Base-by-base conservation (phyloP, 2,329 filamentous ascomycete species). In the Stylonectria norvegica region DNA sequence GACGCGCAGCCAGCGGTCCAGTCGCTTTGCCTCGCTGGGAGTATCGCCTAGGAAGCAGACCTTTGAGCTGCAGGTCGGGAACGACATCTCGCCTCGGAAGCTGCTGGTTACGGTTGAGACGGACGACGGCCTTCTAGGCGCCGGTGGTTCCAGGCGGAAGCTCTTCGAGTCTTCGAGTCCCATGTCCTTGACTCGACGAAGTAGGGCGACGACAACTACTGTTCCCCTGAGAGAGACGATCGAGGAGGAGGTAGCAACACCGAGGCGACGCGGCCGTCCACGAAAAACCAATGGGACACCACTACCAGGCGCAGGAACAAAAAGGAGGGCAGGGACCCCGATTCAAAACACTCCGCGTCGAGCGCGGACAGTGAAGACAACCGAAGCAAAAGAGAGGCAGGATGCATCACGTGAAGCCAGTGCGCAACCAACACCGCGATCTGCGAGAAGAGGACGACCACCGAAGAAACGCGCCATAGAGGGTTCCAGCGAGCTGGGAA, bases 31-130 rank as follows among this genome's bases (percentile, higher is more conserved):
- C 16, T 61, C 69, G 20, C 55, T 68, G 40, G 55, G 48, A 25
- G 44, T 47, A 12, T 78, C 76, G 29, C 76, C 77, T 27, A 65
- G 74, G 34, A 79, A 77, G 61, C 75, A 72, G 53, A 77, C 66
- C 31, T 79, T 79, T 47, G 71, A 78, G 57, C 69, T 79, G 22
- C 73, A 79, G 47, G 73, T 76, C 18, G 75, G 76, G 33, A 64
- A 73, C 49, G 65, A 66, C 25, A 58, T 57, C 32, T 68, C 73
- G 33, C 74, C 76, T 3, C 73, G 78, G 56, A 70, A 67, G 42
- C 64, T 80, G 30, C 64, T 69, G 31, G 75, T 79, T 37, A 79
- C 77, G 8, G 74, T 79, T 37, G 75, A 80, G 57, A 71, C 75
- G 3, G 70, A 72, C 1, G 52, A 62, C 36, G 55, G 62, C 40